Conservation (phyloP, 2,329 filamentous ascomycete species). For the Calonectria montana region DNA sequence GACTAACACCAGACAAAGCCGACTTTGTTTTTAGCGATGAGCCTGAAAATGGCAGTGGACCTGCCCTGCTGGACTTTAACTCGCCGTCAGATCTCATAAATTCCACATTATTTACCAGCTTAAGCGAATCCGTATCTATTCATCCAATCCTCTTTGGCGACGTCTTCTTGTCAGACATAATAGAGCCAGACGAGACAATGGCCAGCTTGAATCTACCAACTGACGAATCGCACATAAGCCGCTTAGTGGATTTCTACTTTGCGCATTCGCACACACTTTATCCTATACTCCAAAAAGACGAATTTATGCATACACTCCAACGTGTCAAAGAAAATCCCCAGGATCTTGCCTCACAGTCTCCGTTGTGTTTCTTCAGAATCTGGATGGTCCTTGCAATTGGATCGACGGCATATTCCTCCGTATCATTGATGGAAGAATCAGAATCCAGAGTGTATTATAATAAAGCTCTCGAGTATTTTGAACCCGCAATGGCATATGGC, state of each 20-base stretch:
- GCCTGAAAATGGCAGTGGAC: neutral
- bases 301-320: slow-evolving; percentile 49
- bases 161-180: slow-evolving; percentile 42
- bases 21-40: slow-evolving; percentile 52
- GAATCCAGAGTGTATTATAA: slow-evolving; percentile 56
- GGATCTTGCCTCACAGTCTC: slow-evolving; percentile 44
- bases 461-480: slow-evolving; percentile 56
- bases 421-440: slow-evolving; percentile 55
- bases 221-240: slow-evolving; percentile 42
- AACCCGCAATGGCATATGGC: slow-evolving; percentile 49
- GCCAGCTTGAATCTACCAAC: slow-evolving; percentile 27
- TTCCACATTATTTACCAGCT: slow-evolving; percentile 32
- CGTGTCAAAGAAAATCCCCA: slow-evolving; percentile 45
- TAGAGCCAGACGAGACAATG: slow-evolving; percentile 34
- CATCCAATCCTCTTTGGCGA: slow-evolving; percentile 47
- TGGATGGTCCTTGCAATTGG: slow-evolving; percentile 63
- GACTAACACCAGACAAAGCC: slow-evolving; percentile 54
- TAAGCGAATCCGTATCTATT: slow-evolving; percentile 39
- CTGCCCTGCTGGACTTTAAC: slow-evolving; percentile 33
- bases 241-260: slow-evolving; percentile 57
- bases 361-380: slow-evolving; percentile 53
- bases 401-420: slow-evolving; percentile 56
- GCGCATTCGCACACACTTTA: slow-evolving; percentile 60
- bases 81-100: slow-evolving; percentile 42
- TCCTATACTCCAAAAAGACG: slow-evolving; percentile 51